A percentile compares a stretch with the other conserved stretches of the same genome.
These are phyloP conservation scores for Chamaecyparis obtusa DNA, from an alignment of 75 land plant genomes.

Conservation along the genomic window DNA sequence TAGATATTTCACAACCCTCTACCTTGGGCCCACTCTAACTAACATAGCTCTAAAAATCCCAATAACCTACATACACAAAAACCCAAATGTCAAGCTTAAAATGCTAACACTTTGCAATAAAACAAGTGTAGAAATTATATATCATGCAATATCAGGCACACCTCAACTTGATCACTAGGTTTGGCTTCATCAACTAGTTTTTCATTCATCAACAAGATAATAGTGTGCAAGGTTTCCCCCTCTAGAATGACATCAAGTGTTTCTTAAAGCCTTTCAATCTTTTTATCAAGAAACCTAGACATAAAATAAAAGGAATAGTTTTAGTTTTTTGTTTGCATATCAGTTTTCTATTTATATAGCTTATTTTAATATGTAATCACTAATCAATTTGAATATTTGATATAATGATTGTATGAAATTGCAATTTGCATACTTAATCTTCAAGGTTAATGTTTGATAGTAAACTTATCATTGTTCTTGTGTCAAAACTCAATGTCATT, in stretches of 20 bases:
- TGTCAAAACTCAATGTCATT: too few relatives aligned
- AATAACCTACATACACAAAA: constrained; percentile 65
- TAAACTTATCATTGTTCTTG: too few relatives aligned
- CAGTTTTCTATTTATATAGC: too few relatives aligned
- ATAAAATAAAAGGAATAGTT: too few relatives aligned
- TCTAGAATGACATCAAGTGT: constrained; percentile 97
- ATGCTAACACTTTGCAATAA: not conserved
- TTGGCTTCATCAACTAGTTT: constrained; percentile 86
- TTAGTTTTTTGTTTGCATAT: too few relatives aligned
- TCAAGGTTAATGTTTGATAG: too few relatives aligned
- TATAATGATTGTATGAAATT: too few relatives aligned
- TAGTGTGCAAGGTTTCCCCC: constrained; percentile 92
- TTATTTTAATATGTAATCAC: too few relatives aligned
- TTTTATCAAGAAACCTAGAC: constrained; percentile 85
- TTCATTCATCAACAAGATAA: constrained; percentile 90
- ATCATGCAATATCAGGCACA: constrained; percentile 15
- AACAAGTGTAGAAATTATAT: not conserved
- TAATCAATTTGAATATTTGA: too few relatives aligned
- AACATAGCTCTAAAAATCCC: constrained; percentile 96
- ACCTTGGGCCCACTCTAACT: constrained; percentile 86
- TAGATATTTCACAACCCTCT: constrained; percentile 83
- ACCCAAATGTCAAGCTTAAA: not conserved
- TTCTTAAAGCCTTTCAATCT: constrained; percentile 88
- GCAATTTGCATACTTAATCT: too few relatives aligned
- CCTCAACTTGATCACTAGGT: constrained; percentile 92